A percentile compares a stretch with the other conserved stretches of the same genome.
Evolutionary conservation across 805 yeast species (phyloP).

Genomic region (Debaryomyces prosopidis): DNA sequence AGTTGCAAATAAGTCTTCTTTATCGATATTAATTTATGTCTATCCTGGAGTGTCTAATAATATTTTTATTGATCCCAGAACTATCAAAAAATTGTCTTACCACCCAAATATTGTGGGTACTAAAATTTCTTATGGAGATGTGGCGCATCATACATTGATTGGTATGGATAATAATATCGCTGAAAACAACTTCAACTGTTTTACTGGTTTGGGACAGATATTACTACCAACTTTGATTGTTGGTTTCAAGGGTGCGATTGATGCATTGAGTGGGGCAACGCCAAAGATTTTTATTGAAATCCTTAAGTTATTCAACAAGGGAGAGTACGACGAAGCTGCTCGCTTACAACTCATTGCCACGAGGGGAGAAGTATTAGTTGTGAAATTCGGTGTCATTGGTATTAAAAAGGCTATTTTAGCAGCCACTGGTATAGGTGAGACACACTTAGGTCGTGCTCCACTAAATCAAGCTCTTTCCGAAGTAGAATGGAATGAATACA

Average conservation of each 20-base stretch:
- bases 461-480: constrained; percentile 34
- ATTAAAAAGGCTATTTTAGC: constrained; percentile 42
- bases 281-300: constrained; percentile 49
- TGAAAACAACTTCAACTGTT: constrained; percentile 40
- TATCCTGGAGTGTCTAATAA: constrained; percentile 53
- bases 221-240: constrained; percentile 47
- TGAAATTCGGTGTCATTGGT: constrained; percentile 45
- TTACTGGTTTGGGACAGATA: constrained; percentile 55
- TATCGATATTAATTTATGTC: constrained; percentile 48
- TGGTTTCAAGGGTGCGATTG: constrained; percentile 53
- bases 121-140: constrained; percentile 53
- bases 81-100: constrained; percentile 41
- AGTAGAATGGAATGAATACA: constrained; percentile 9
- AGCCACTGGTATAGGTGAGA: constrained; percentile 44
- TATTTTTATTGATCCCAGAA: constrained; percentile 35
- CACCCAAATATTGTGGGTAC: constrained; percentile 52
- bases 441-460: constrained; percentile 48
- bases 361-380: constrained; percentile 48
- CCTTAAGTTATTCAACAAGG: constrained; percentile 37
- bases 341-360: constrained; percentile 43
- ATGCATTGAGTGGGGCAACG: constrained; percentile 53
- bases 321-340: constrained; percentile 43
- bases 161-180: constrained; percentile 41
- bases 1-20: constrained; percentile 42
- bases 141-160: constrained; percentile 46